These are phyloP conservation scores for Aspergillus pseudonomiae DNA, from an alignment of 2,329 filamentous ascomycete species.

Conservation along the genomic window DNA sequence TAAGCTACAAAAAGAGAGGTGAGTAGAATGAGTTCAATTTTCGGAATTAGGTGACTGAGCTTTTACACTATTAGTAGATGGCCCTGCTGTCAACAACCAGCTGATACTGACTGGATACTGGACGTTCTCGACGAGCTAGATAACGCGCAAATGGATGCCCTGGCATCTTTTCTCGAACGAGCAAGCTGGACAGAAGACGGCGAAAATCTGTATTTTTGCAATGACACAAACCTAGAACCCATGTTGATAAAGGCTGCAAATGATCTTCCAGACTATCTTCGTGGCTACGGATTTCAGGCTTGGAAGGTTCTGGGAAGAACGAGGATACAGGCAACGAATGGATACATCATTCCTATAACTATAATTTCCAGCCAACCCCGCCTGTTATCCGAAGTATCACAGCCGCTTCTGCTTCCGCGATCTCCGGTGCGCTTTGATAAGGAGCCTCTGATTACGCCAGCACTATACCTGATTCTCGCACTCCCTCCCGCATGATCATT, in stretches of 20 bases:
- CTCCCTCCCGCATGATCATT: neutral
- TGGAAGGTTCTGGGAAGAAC: neutral
- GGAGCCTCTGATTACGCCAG: neutral
- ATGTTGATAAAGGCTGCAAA: neutral
- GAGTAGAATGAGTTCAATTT: too few species aligned
- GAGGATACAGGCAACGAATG: neutral
- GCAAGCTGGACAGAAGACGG: slow-evolving; percentile 1
- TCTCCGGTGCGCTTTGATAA: slow-evolving; percentile 1
- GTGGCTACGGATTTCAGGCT: neutral
- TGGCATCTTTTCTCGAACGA: neutral
- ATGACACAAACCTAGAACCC: neutral
- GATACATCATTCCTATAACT: slow-evolving; percentile 1
- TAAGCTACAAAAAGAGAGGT: too few species aligned
- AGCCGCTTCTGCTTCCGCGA: neutral
- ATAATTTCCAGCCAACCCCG: slow-evolving; percentile 1
- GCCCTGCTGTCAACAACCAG: too few species aligned
- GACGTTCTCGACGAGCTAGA: neutral
- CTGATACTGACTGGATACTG: too few species aligned
- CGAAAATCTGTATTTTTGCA: neutral
- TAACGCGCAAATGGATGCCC: neutral
- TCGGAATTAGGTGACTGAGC: too few species aligned
- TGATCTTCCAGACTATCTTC: slow-evolving; percentile 3
- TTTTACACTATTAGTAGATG: too few species aligned
- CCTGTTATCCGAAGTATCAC: neutral
- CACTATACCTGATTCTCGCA: neutral